These are phyloP conservation scores for Purpureocillium takamizusanense DNA, from an alignment of 2,329 filamentous ascomycete species.

Conservation along the genomic window DNA sequence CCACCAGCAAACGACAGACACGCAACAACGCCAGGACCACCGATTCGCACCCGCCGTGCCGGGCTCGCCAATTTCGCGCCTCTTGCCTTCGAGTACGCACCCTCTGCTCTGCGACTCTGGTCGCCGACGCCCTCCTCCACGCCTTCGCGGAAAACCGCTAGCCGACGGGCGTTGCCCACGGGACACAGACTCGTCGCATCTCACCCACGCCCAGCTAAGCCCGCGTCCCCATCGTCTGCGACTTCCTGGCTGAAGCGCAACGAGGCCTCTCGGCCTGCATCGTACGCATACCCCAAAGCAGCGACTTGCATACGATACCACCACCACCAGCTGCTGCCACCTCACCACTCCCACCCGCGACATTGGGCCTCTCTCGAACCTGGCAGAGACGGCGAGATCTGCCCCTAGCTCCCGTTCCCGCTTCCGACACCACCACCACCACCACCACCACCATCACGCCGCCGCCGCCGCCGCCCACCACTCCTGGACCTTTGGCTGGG, in stretches of 20 bases:
- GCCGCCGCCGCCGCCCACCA: background rate
- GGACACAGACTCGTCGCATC: constrained; percentile 1
- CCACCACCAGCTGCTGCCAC: constrained; percentile 13
- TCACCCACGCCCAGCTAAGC: background rate
- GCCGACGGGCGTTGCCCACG: too few species aligned
- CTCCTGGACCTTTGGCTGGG: background rate
- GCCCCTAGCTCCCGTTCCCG: constrained; percentile 4
- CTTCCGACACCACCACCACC: constrained; percentile 1
- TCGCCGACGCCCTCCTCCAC: too few species aligned
- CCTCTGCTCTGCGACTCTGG: too few species aligned
- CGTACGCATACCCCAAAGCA: constrained; percentile 16
- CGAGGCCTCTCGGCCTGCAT: constrained; percentile 3
- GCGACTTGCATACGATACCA: constrained; percentile 22
- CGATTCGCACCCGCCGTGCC: too few species aligned
- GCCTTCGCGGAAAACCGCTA: too few species aligned
- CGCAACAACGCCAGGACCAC: too few species aligned
- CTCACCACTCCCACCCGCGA: constrained; percentile 3
- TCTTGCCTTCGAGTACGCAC: too few species aligned
- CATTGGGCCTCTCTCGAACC: constrained; percentile 4
- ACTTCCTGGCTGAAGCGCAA: constrained; percentile 1
- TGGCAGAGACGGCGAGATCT: constrained; percentile 4
- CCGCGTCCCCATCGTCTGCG: background rate
- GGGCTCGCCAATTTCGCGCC: too few species aligned
- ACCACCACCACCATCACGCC: background rate
- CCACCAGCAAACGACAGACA: too few species aligned